Evolutionary conservation across 2,329 filamentous ascomycete genomes (phyloP), one percentile per base, ranked within the genome.

Genomic region (Cladophialophora bantiana): DNA sequence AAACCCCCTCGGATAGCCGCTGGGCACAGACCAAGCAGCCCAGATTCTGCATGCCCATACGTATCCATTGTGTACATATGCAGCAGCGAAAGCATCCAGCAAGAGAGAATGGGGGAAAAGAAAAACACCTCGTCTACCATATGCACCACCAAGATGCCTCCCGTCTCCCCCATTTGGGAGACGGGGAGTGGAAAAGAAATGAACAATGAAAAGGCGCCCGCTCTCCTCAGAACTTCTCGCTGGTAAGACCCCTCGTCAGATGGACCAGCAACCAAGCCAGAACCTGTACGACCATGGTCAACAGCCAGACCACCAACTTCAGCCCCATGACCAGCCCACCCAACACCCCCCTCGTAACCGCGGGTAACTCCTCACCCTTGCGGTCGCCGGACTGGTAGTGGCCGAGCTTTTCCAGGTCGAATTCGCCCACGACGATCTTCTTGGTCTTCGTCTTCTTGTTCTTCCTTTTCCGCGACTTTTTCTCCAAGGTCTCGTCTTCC

Each of bases 361-460:
- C 74, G 5, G 81, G 81, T 6, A 82, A 62, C 52, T 82, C 76
- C 68, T 81, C 67, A 2, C 78, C 78, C 55, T 78, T 75, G 7
- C 77, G 74, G 18, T 76, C 77, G 13, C 76, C 73, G n/a, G 67
- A 68, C 20, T 76, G 77, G 64, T 79, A 81, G 6, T 76, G 77
- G 12, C 79, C 79, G 38, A 83, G 80, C 48, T 78, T 80, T 55
- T 82, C 81, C 7, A 82, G 74, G 70, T 83, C 80, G 54, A 82
- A 79, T 63, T 83, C 80, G 53, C 80, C 77, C 45, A 80, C 70
- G 2, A 78, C 70, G 53, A 80, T 72, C 64, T 78, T 70, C 50
- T 76, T 72, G 35, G 70, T 74, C 68, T 79, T 77, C 38, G 62
- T 68, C 38, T 67, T 67, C 18, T 50, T 55, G 50, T 66, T 68